Base-by-base conservation (phyloP, 768 basidiomycete species). In the Coprinopsis strossmayeri region DNA sequence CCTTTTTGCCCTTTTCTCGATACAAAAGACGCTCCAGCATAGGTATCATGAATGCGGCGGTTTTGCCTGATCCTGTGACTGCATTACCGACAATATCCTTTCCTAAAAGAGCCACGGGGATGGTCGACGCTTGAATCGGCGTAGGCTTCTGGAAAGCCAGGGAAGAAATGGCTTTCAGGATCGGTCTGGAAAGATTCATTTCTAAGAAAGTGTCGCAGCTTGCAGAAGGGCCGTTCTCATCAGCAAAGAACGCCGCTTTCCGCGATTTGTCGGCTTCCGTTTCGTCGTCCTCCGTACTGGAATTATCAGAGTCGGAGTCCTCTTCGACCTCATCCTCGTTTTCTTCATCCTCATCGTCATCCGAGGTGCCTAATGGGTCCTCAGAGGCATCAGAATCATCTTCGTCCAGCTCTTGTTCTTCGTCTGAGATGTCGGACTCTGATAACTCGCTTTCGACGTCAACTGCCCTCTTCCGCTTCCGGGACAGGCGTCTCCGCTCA, bases 41-140 rank as follows among this genome's bases (percentile, higher is more conserved):
- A 34, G 96, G 96, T 51, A 98, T 83, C 59, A 87, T 85, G 68
- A 98, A 99, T 1, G 96, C 96, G 9, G 92, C 95, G 1, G 96
- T 99, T 72, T 99, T 99, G 51, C 96, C 96, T 3, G 93, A 96
- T 52, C 96, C 96, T 15, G 96, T 99, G 15, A 95, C 90, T 17
- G 96, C 95, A 50, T 81, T 86, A 26, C 95, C 96, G 46, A 99
- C 93, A 30, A 99, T 78, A 63, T 99, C 96, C 61, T 96, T 93
- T 44, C 96, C 96, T 20, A 94, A 64, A 17, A 99, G 78, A 20
- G 93, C 95, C 35, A 93, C 83, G 15, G 96, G 96, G 47, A 99
- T 91, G 11, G 94, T 87, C 35, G 89, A 84, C 1, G 89, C 82
- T 67, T 99, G 96, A 43, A 99, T 98, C 1, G 96, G 96, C 1